A percentile compares a stretch with the other conserved stretches of the same genome.
phyloP scores from a whole-genome alignment of 2,329 filamentous ascomycete genomes.

The Lecanoromycetidae sp. region DNA sequence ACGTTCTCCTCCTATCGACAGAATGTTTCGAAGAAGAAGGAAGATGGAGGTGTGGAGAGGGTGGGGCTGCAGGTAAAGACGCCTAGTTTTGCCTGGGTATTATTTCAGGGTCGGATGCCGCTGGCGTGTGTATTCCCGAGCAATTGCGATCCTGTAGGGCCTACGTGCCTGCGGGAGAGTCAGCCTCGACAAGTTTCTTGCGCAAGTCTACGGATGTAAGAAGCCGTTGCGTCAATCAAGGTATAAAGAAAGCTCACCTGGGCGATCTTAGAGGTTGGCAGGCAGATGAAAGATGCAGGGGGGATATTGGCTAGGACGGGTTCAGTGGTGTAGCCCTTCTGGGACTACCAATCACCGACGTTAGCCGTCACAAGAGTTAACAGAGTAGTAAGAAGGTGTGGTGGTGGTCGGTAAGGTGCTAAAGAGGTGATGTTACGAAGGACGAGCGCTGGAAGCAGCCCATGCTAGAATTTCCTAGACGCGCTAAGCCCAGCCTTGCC shows the following conservation, averaged over 20 bases:
- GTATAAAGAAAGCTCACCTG: neutral
- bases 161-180: slow-evolving; percentile 2
- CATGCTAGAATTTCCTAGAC: too few species aligned
- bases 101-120: slow-evolving; percentile 7
- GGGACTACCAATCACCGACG: neutral
- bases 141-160: too few species aligned
- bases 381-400: too few species aligned
- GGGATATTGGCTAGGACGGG: neutral
- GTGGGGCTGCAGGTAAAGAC: slow-evolving; percentile 15
- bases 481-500: too few species aligned
- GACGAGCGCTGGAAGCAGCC: too few species aligned
- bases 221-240: neutral
- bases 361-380: too few species aligned
- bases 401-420: too few species aligned
- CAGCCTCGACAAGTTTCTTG: slow-evolving; percentile 8
- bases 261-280: slow-evolving; percentile 7
- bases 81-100: slow-evolving; percentile 19
- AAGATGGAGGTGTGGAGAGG: slow-evolving; percentile 15
- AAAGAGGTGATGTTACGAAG: too few species aligned
- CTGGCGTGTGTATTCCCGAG: slow-evolving; percentile 8
- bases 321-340: slow-evolving; percentile 1
- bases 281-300: slow-evolving; percentile 6
- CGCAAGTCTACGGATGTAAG: slow-evolving; percentile 1
- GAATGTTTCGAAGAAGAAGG: slow-evolving; percentile 7
- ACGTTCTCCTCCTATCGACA: neutral